Evolutionary conservation across 2,329 filamentous ascomycete species (phyloP).

Genomic region (Phoma herbarum): DNA sequence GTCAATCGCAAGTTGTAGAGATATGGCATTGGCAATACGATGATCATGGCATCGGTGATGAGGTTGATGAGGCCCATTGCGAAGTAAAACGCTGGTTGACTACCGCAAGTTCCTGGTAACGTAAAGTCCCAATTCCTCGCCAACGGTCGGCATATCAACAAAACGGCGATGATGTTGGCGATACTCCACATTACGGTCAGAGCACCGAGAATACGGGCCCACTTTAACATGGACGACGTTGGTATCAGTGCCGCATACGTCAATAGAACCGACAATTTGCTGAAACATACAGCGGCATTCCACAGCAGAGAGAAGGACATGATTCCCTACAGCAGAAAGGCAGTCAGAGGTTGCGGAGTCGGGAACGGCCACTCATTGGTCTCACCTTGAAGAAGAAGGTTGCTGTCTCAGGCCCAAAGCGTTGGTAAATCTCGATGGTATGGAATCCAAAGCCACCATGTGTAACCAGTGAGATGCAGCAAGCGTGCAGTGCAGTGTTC

Average conservation of each 20-base stretch:
- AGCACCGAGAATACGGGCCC: constrained; percentile 6
- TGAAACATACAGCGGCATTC: constrained; percentile 32
- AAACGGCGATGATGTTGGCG: constrained; percentile 23
- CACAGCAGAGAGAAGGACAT: constrained; percentile 33
- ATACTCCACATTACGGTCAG: constrained; percentile 21
- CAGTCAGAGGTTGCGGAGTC: neutral
- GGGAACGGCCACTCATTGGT: too few relatives aligned
- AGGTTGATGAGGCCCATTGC: constrained; percentile 32
- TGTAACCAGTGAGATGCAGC: constrained; percentile 27
- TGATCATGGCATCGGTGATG: constrained; percentile 28
- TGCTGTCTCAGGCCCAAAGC: constrained; percentile 22
- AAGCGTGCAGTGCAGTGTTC: constrained; percentile 30
- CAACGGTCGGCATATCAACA: constrained; percentile 31
- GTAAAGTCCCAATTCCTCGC: constrained; percentile 30
- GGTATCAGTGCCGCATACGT: constrained; percentile 33
- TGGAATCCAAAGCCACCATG: constrained; percentile 32
- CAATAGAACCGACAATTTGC: constrained; percentile 30
- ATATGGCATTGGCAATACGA: constrained; percentile 33
- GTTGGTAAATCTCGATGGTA: constrained; percentile 22
- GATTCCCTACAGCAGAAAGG: constrained; percentile 11
- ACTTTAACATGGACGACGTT: constrained; percentile 21
- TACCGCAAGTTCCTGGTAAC: constrained; percentile 28
- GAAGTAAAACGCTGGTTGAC: constrained; percentile 27
- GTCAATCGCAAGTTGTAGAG: constrained; percentile 25
- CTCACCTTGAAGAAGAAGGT: constrained; percentile 34